These are phyloP conservation scores for Colletotrichum salicis DNA, from an alignment of 2,329 filamentous ascomycete genomes.

Conservation along the genomic window DNA sequence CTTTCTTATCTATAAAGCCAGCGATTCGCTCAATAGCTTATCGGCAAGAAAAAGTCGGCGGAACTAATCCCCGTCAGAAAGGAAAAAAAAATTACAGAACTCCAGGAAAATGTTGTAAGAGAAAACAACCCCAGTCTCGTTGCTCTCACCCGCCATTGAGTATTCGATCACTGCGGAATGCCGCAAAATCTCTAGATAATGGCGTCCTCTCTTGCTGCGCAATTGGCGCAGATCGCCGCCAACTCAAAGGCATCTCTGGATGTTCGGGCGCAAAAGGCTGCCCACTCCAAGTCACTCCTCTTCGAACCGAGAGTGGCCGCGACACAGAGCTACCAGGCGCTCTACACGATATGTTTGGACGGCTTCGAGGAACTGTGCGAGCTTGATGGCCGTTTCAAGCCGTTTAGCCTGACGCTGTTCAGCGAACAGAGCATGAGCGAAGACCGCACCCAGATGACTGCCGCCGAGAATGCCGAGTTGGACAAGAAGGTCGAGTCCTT, in stretches of 20 bases:
- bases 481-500: slow-evolving; percentile 84
- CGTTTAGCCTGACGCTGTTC: slow-evolving; percentile 84
- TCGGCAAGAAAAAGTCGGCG: slow-evolving; percentile 35
- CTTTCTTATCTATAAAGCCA: slow-evolving; percentile 11
- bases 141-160: slow-evolving; percentile 33
- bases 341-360: slow-evolving; percentile 87
- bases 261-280: slow-evolving; percentile 89
- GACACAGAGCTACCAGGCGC: slow-evolving; percentile 87
- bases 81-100: slow-evolving; percentile 41
- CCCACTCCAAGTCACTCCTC: slow-evolving; percentile 93
- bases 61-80: slow-evolving; percentile 41
- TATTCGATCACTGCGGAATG: slow-evolving; percentile 35
- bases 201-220: slow-evolving; percentile 88
- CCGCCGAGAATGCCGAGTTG: slow-evolving; percentile 82
- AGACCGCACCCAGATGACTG: slow-evolving; percentile 86
- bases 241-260: slow-evolving; percentile 92
- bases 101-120: slow-evolving; percentile 33
- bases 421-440: slow-evolving; percentile 92
- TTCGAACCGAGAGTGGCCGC: slow-evolving; percentile 88
- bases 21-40: slow-evolving; percentile 40
- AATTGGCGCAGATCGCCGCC: slow-evolving; percentile 91
- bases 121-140: slow-evolving; percentile 18
- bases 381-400: slow-evolving; percentile 81
- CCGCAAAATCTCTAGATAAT: slow-evolving; percentile 57
- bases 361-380: slow-evolving; percentile 92